These are phyloP conservation scores for Drechslerella dactyloides DNA, from an alignment of 2,329 filamentous ascomycete species.

Conservation along the genomic window DNA sequence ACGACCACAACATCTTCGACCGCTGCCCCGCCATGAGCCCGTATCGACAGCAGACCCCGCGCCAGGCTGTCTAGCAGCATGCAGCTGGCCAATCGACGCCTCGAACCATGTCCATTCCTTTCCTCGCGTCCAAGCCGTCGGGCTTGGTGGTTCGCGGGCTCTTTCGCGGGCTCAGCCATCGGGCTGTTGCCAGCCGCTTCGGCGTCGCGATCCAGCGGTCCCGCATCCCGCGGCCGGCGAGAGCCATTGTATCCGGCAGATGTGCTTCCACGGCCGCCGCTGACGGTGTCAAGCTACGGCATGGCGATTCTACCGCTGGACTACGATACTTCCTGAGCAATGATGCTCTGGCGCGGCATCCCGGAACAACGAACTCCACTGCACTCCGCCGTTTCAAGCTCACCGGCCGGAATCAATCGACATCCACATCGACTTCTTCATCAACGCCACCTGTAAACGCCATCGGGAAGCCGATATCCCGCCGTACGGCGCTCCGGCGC, in stretches of 20 bases:
- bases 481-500: constrained; percentile 65
- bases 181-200: constrained; percentile 39
- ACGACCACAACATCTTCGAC: constrained; percentile 11
- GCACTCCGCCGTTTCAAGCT: constrained; percentile 21
- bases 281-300: background rate
- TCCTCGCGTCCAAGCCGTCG: constrained; percentile 41
- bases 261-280: constrained; percentile 23
- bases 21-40: constrained; percentile 28
- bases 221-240: constrained; percentile 22
- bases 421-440: constrained; percentile 21
- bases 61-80: constrained; percentile 28
- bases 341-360: constrained; percentile 22
- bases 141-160: constrained; percentile 43
- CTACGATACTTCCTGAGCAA: constrained; percentile 41
- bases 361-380: constrained; percentile 5
- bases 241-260: constrained; percentile 21
- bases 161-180: constrained; percentile 42
- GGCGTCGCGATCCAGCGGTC: constrained; percentile 42
- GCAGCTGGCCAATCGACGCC: constrained; percentile 22
- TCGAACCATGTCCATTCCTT: constrained; percentile 45
- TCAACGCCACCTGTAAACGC: constrained; percentile 17
- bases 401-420: constrained; percentile 29
- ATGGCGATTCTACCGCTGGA: constrained; percentile 10
- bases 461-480: constrained; percentile 30
- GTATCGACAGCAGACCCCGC: constrained; percentile 14